Conservation (phyloP, 2,329 filamentous ascomycete species). For the Alternaria sp. region DNA sequence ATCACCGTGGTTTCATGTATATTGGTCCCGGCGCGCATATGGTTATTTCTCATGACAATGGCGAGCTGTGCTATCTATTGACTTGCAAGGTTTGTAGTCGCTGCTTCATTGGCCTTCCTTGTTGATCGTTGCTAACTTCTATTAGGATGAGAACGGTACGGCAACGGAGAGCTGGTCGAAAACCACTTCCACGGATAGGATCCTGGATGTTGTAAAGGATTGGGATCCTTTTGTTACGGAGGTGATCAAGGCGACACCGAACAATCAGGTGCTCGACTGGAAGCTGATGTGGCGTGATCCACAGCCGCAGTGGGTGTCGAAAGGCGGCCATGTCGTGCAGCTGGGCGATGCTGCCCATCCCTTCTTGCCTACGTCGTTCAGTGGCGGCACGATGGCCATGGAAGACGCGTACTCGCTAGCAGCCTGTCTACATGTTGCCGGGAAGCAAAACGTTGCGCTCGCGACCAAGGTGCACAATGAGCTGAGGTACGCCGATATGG, state of each 20-base stretch:
- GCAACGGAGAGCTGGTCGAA: background rate
- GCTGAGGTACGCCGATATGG: conserved; percentile 11
- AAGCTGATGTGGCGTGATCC: conserved; percentile 60
- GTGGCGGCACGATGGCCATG: conserved; percentile 59
- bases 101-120: background rate
- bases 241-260: background rate
- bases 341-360: conserved; percentile 60
- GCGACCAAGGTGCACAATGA: conserved; percentile 24
- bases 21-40: background rate
- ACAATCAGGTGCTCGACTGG: conserved; percentile 52
- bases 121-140: background rate
- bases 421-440: conserved; percentile 11
- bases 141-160: background rate
- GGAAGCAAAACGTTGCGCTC: background rate
- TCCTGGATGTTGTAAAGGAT: conserved; percentile 1
- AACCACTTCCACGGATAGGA: background rate
- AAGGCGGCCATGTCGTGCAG: conserved; percentile 31
- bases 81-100: background rate
- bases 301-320: conserved; percentile 54
- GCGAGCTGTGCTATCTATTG: background rate
- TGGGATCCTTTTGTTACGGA: conserved; percentile 7
- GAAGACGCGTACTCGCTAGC: conserved; percentile 49
- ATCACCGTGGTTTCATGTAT: background rate
- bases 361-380: conserved; percentile 58
- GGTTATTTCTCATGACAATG: background rate